Percentiles rank a stretch among this genome's conserved stretches.
phyloP scores from a whole-genome alignment of 2,329 filamentous ascomycete genomes.

The Alternaria triticina region DNA sequence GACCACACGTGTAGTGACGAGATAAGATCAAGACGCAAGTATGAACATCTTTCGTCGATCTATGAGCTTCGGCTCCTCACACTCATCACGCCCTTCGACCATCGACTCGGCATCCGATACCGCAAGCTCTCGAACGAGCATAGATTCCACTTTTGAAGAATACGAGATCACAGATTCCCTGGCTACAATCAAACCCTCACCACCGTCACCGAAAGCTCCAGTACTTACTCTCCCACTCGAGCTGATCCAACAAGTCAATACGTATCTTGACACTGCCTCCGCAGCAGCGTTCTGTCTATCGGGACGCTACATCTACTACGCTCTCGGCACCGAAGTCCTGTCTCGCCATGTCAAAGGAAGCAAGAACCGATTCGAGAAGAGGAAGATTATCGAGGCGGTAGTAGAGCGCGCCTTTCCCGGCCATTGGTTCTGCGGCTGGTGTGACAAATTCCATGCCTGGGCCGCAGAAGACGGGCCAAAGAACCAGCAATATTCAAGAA shows the following conservation, averaged over 20 bases:
- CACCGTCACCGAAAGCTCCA: slow-evolving; percentile 14
- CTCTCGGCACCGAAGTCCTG: slow-evolving; percentile 33
- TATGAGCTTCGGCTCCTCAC: slow-evolving; percentile 18
- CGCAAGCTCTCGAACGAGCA: slow-evolving; percentile 20
- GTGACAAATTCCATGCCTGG: slow-evolving; percentile 40
- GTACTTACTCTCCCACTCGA: slow-evolving; percentile 37
- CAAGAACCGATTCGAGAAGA: slow-evolving; percentile 25
- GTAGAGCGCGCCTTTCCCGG: slow-evolving; percentile 43
- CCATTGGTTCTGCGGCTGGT: slow-evolving; percentile 45
- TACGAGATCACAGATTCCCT: slow-evolving; percentile 10
- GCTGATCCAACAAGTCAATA: slow-evolving; percentile 38
- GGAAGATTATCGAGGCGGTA: slow-evolving; percentile 30
- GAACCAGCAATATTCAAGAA: slow-evolving; percentile 1
- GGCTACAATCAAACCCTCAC: slow-evolving; percentile 8
- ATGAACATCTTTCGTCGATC: slow-evolving; percentile 23
- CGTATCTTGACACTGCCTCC: slow-evolving; percentile 29
- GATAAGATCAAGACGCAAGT: neutral
- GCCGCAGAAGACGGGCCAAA: slow-evolving; percentile 15
- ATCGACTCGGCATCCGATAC: slow-evolving; percentile 9
- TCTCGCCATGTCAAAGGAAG: slow-evolving; percentile 18
- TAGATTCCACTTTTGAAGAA: slow-evolving; percentile 11
- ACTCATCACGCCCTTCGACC: slow-evolving; percentile 9
- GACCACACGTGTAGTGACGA: neutral
- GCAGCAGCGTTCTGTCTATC: slow-evolving; percentile 36
- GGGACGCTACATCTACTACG: slow-evolving; percentile 36